Conservation (phyloP, 495 filamentous ascomycete species). For the Entonaema liquescens region DNA sequence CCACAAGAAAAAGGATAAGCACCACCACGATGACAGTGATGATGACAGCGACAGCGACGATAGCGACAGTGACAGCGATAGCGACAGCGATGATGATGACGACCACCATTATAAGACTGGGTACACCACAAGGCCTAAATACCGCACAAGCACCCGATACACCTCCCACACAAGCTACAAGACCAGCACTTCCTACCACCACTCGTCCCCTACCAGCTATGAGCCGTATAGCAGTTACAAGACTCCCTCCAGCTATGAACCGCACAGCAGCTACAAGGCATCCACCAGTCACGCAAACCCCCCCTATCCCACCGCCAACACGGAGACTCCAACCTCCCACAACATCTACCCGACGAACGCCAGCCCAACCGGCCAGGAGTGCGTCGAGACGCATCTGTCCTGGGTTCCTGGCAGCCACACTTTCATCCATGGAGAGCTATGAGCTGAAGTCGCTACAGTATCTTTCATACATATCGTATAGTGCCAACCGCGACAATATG, state of each 20-base stretch:
- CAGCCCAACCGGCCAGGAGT: not conserved
- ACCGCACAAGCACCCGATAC: not conserved
- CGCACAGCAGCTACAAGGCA: not conserved
- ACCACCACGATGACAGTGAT: not conserved
- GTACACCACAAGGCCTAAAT: not conserved
- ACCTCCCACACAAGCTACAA: not conserved
- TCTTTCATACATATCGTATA: not conserved
- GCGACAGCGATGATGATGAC: too few species aligned
- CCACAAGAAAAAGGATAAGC: not conserved
- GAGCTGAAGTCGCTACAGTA: too few species aligned
- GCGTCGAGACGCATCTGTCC: conserved; percentile 3
- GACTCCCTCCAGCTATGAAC: not conserved
- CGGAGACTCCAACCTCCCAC: not conserved
- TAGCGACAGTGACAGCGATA: not conserved
- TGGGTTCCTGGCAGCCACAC: conserved; percentile 5
- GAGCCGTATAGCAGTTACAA: not conserved
- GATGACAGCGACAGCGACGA: not conserved
- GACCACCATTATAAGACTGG: not conserved
- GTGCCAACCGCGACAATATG: too few species aligned
- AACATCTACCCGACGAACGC: conserved; percentile 1
- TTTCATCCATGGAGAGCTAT: conserved; percentile 6
- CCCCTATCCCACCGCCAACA: not conserved
- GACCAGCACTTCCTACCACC: not conserved
- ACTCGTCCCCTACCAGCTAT: not conserved
- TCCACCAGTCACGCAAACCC: not conserved